These are phyloP conservation scores for Skeletonema costatum DNA, from an alignment of 108 stramenopile genomes.

Conservation along the genomic window DNA sequence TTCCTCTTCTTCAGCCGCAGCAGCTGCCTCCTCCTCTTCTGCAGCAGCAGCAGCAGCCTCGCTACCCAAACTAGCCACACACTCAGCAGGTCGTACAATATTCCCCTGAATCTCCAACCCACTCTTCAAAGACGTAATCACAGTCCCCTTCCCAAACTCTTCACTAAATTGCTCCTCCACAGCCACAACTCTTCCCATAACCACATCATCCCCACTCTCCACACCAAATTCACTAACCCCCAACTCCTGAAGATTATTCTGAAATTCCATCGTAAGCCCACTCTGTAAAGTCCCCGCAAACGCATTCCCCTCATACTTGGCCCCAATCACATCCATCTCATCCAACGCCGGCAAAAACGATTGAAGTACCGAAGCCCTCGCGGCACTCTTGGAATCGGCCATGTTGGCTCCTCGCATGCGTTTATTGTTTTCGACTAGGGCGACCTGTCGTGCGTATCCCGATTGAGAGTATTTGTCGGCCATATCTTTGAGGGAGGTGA, in stretches of 20 bases:
- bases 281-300: slow-evolving; percentile 67
- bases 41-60: slow-evolving; percentile 1
- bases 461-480: slow-evolving; percentile 72
- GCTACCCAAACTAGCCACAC: slow-evolving; percentile 63
- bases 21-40: neutral
- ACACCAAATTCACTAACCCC: slow-evolving; percentile 61
- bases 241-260: slow-evolving; percentile 52
- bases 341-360: slow-evolving; percentile 74
- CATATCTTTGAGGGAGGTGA: slow-evolving; percentile 47
- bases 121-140: slow-evolving; percentile 47
- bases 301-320: slow-evolving; percentile 52
- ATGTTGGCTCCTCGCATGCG: slow-evolving; percentile 63
- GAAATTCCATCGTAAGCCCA: slow-evolving; percentile 35
- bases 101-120: slow-evolving; percentile 80
- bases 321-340: slow-evolving; percentile 49
- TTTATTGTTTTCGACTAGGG: slow-evolving; percentile 80
- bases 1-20: neutral
- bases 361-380: slow-evolving; percentile 53
- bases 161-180: slow-evolving; percentile 59
- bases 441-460: slow-evolving; percentile 84
- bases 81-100: slow-evolving; percentile 67
- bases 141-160: slow-evolving; percentile 56
- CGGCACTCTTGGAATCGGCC: slow-evolving; percentile 45
- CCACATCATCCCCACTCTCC: slow-evolving; percentile 51
- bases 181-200: slow-evolving; percentile 47